Base-by-base conservation (phyloP, 2,329 filamentous ascomycete species). In the Fusarium torulosum region DNA sequence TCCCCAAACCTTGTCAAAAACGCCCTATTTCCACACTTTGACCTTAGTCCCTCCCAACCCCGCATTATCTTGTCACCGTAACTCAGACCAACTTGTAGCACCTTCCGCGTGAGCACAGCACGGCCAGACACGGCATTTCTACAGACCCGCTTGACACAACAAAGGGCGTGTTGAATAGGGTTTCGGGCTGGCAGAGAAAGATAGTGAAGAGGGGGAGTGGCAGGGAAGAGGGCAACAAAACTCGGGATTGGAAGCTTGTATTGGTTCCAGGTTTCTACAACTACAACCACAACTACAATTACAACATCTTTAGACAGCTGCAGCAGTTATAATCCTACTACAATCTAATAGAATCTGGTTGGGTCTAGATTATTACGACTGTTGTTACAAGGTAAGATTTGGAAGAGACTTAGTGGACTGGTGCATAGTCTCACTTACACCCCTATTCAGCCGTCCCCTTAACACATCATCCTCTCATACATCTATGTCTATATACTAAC, bases 1-100 rank as follows among this genome's bases (percentile, higher is more conserved):
- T n/a, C 33, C 33, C 41, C 49, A 42, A 51, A 15, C 19, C 66
- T 69, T 69, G 66, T 69, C 66, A 69, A 69, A 66, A 69, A 63
- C 66, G 66, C 66, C 66, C 66, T 68, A 69, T 66, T 38, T 37
- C 65, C 65, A 65, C 56, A 53, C 29, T 52, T 25, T 14, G 19
- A 21, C 25, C 40, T 45, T 67, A 66, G 65, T 38, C 20, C 49
- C 38, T 43, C 37, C 31, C 37, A 66, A 68, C 66, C 66, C 66
- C 66, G 66, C 66, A 69, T 51, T 35, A 33, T 31, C 53, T 31
- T 63, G 59, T 52, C 41, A 59, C 35, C 11, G 55, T 53, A 61
- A 46, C 44, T 35, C 53, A 45, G 17, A 37, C 55, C 41, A 45
- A 45, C 21, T 44, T 38, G 57, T 37, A 35, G n/a, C 20, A 38